phyloP scores from a whole-genome alignment of 78 protist genomes.

The Dictyostelium capitatum region DNA sequence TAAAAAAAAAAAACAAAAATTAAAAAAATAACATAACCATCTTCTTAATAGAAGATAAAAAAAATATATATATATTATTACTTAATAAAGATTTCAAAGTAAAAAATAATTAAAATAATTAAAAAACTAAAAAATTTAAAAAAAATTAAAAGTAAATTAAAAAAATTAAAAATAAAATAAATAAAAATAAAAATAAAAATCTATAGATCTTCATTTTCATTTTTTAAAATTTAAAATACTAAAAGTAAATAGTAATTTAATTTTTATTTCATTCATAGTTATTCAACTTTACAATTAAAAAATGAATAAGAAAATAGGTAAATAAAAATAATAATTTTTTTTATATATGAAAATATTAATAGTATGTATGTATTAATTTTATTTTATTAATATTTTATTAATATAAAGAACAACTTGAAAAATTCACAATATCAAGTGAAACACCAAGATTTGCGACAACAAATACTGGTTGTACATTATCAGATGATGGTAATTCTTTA shows the following conservation, averaged over 20 bases:
- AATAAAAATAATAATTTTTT: not conserved
- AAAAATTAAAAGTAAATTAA: not conserved
- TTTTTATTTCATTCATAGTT: not conserved
- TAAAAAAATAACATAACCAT: not conserved
- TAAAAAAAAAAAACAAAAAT: not conserved
- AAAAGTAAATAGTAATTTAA: no score
- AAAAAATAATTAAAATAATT: no score
- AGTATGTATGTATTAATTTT: not conserved
- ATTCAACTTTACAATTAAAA: not conserved
- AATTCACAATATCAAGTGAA: not conserved
- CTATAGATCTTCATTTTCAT: no score
- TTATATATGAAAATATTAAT: not conserved
- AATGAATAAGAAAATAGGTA: constrained; percentile 17
- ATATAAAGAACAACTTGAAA: not conserved
- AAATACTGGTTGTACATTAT: not conserved
- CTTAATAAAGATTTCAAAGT: no score
- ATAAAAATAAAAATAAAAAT: not conserved
- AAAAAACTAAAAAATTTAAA: not conserved
- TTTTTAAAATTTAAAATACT: no score
- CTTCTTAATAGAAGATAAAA: no score
- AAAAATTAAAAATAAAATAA: not conserved
- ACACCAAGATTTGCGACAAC: not conserved
- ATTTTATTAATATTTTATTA: not conserved
- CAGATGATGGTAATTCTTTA: constrained; percentile 9
- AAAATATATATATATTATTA: no score